These are phyloP conservation scores for Prunus persica DNA, from an alignment of 306 rosid genomes.

Conservation along the genomic window DNA sequence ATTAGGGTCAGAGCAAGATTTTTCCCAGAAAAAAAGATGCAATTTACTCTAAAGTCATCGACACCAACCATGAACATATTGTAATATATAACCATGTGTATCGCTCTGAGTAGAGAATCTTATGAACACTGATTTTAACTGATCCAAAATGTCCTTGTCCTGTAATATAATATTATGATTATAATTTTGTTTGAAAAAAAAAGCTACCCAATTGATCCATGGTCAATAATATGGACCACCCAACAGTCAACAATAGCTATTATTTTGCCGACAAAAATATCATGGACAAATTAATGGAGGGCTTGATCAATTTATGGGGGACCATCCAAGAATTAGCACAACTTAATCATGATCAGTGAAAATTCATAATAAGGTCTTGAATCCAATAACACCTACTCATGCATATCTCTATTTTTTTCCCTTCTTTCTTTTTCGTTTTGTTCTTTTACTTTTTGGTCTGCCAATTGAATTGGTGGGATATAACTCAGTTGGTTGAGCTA, in stretches of 20 bases:
- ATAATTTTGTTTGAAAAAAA: constrained; percentile 13
- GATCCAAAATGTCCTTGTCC: background rate
- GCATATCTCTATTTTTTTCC: constrained; percentile 6
- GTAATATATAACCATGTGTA: no score
- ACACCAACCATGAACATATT: no score
- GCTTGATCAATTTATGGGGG: constrained; percentile 22
- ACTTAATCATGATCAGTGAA: constrained; percentile 45
- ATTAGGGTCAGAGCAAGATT: no score
- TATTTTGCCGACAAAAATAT: constrained; percentile 40
- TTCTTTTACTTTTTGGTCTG: constrained; percentile 36
- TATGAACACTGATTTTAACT: background rate
- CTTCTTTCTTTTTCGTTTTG: no score
- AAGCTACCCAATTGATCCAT: constrained; percentile 25
- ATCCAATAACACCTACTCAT: constrained; percentile 34
- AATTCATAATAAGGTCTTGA: constrained; percentile 40
- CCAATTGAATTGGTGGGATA: background rate
- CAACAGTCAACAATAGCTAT: constrained; percentile 30
- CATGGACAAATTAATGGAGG: constrained; percentile 24
- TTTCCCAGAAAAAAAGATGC: no score
- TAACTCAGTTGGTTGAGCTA: no score
- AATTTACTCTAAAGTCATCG: no score
- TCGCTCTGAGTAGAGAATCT: no score
- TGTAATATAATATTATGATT: background rate
- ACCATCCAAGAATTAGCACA: constrained; percentile 24
- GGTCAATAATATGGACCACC: constrained; percentile 27